Evolutionary conservation across 2,329 filamentous ascomycete species (phyloP).

Genomic region (Cordyceps pruinosa): DNA sequence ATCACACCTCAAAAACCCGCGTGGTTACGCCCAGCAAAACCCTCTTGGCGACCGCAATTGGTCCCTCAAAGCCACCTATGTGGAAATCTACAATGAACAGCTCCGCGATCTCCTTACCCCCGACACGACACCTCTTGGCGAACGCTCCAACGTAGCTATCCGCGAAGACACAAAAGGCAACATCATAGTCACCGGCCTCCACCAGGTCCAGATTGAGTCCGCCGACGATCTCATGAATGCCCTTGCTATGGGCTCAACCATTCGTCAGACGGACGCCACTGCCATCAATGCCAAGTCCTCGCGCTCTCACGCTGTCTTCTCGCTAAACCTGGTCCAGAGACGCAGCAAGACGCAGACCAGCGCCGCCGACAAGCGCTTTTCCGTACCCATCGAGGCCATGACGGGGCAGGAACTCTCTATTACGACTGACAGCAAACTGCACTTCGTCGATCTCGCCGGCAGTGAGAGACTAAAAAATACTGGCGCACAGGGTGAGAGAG

Average conservation of each 20-base stretch:
- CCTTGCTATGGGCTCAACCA: constrained; percentile 84
- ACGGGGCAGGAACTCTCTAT: constrained; percentile 58
- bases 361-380: constrained; percentile 73
- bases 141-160: constrained; percentile 78
- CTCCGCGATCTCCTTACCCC: constrained; percentile 82
- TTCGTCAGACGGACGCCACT: constrained; percentile 93
- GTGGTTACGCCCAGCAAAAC: constrained; percentile 51
- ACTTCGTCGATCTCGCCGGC: constrained; percentile 95
- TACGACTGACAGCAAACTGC: constrained; percentile 94
- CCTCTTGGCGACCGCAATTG: constrained; percentile 67
- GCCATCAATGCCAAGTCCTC: constrained; percentile 97
- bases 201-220: constrained; percentile 81
- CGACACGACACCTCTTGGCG: constrained; percentile 60
- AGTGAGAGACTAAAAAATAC: constrained; percentile 97
- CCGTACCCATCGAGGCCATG: constrained; percentile 76
- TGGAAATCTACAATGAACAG: constrained; percentile 97
- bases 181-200: constrained; percentile 85
- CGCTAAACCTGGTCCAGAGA: constrained; percentile 83
- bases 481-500: constrained; percentile 86
- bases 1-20: constrained; percentile 73
- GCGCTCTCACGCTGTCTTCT: constrained; percentile 95
- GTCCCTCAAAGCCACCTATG: constrained; percentile 89
- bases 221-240: constrained; percentile 86
- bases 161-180: constrained; percentile 92
- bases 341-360: constrained; percentile 53